Base-by-base conservation (phyloP, 192 early-diverging fungal species). In the Coemansia reversa region DNA sequence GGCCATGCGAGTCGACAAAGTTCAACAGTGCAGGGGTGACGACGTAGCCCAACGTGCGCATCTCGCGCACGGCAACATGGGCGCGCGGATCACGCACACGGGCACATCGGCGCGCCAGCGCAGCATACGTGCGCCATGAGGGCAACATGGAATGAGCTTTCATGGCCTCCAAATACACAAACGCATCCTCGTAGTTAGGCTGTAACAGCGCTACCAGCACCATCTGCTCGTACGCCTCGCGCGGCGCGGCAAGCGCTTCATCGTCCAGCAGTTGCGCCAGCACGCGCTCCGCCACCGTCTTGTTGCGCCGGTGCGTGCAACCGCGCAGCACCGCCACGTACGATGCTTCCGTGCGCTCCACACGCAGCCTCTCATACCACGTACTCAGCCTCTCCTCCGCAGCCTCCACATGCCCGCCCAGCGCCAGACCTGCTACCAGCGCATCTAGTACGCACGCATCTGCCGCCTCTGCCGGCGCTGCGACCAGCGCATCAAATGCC, bases 121-220 rank as follows among this genome's bases (percentile, higher is more conserved):
- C 54, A 2, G 79, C 70, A 52, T 89, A 88, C 1, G 81, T 79
- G 0, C 55, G 45, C 69, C 79, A 76, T 3, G 66, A 63, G 5
- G 90, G 90, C 39, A 84, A 74, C 33, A 88, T 85, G 63, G 75
- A 75, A 23, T 84, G 70, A 20, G 82, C 72, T 68, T 87, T 87
- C 87, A 91, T 87, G 54, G 89, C 84, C 48, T 90, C 87, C 52
- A 91, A 72, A 49, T 89, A 91, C 60, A 83, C 78, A 63, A 91
- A 91, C 27, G 86, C 90, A 32, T 90, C 86, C 62, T 91, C 90
- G 50, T 91, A 91, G 67, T 86, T 79, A 61, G 66, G 74, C 65
- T 87, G 80, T 1, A 70, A 69, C 58, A 83, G 79, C 25, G 78
- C 75, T 5, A 86, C 28, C 29, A 60, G 45, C n/a, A 91, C 76